phyloP scores from a whole-genome alignment of 306 rosid genomes.

The Quercus berberidifolia region DNA sequence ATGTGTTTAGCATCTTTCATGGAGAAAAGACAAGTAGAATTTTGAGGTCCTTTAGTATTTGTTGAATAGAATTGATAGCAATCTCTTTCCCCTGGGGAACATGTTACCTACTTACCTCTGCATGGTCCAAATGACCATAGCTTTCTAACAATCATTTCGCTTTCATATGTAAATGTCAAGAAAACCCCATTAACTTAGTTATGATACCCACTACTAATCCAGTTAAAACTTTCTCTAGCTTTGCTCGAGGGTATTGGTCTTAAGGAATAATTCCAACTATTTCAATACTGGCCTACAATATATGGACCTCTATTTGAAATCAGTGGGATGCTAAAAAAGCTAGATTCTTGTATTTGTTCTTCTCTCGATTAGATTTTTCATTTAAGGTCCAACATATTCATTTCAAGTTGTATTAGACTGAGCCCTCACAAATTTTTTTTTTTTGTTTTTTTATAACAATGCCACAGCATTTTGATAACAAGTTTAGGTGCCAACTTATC shows the following conservation, averaged over 20 bases:
- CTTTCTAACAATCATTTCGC: not conserved
- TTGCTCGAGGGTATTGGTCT: no score
- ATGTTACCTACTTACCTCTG: not conserved
- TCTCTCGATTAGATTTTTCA: not conserved
- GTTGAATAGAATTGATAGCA: not conserved
- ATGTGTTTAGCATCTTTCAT: not conserved
- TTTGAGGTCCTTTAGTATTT: not conserved
- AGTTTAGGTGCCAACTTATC: no score
- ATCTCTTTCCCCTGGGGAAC: not conserved
- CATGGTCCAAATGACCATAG: not conserved
- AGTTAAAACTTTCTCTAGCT: not conserved
- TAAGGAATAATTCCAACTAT: no score
- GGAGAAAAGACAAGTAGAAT: not conserved
- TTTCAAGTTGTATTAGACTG: not conserved
- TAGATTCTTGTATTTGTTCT: not conserved
- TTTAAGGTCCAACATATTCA: not conserved
- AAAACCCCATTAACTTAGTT: not conserved
- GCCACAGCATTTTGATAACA: no score
- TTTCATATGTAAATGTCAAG: not conserved
- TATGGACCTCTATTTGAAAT: no score
- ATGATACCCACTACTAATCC: not conserved
- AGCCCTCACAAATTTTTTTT: no score
- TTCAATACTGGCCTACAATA: no score
- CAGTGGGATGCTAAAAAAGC: no score
- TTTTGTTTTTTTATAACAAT: no score